phyloP scores from a whole-genome alignment of 78 protist species.

The Cavenderia fasciculata region DNA sequence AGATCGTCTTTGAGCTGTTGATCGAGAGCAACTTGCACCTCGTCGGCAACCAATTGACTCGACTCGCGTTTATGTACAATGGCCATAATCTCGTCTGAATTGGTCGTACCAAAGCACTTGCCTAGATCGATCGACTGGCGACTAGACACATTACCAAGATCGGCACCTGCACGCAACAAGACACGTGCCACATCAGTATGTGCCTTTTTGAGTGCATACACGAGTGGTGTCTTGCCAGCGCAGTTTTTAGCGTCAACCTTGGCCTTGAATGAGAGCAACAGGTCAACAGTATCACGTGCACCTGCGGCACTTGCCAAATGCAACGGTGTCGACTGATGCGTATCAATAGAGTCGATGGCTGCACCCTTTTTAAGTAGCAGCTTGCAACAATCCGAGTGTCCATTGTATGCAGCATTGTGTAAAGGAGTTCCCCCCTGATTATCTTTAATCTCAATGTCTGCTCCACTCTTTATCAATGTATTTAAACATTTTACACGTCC shows the following conservation, averaged over 20 bases:
- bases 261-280: conserved; percentile 23
- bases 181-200: conserved; percentile 71
- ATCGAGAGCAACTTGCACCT: conserved; percentile 19
- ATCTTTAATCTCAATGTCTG: conserved; percentile 68
- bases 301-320: conserved; percentile 81
- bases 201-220: conserved; percentile 57
- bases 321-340: conserved; percentile 68
- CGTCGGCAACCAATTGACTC: not conserved
- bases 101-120: conserved; percentile 53
- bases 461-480: conserved; percentile 54
- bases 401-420: conserved; percentile 83
- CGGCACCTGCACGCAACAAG: conserved; percentile 59
- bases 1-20: conserved; percentile 32
- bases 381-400: conserved; percentile 55
- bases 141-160: conserved; percentile 6
- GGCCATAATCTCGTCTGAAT: conserved; percentile 30
- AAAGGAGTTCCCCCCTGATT: conserved; percentile 82
- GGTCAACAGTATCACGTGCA: conserved; percentile 67
- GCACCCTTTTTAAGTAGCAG: conserved; percentile 78
- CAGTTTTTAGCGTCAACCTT: conserved; percentile 64
- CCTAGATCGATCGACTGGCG: conserved; percentile 35
- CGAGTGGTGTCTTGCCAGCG: conserved; percentile 73
- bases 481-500: conserved; percentile 58
- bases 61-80: conserved; percentile 66
- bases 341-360: conserved; percentile 51